Evolutionary conservation across 2,329 filamentous ascomycete species (phyloP).

Genomic region (Hortaea werneckii): DNA sequence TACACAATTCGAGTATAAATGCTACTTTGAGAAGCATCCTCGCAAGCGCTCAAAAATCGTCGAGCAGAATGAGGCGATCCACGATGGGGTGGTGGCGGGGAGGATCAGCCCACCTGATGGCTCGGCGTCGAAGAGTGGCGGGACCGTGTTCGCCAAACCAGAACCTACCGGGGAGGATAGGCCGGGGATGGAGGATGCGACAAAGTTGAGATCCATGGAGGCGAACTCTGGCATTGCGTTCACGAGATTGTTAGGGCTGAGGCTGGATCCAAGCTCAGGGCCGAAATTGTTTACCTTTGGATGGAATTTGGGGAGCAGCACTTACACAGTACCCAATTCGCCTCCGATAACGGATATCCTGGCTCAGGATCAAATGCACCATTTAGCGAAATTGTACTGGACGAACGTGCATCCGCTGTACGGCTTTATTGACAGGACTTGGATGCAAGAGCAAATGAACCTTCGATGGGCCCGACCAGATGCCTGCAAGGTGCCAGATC

Average conservation of each 20-base stretch:
- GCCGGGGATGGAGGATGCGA: slow-evolving; percentile 17
- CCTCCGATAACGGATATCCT: slow-evolving; percentile 36
- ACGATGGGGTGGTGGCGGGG: slow-evolving; percentile 5
- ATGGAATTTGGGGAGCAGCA: slow-evolving; percentile 40
- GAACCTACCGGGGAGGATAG: slow-evolving; percentile 9
- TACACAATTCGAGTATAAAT: slow-evolving; percentile 44
- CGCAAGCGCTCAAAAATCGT: slow-evolving; percentile 25
- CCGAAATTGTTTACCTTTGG: slow-evolving; percentile 47
- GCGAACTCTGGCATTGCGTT: slow-evolving; percentile 51
- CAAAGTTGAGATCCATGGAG: slow-evolving; percentile 37
- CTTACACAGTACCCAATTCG: slow-evolving; percentile 11
- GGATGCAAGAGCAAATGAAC: slow-evolving; percentile 16
- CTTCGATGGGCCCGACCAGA: slow-evolving; percentile 15
- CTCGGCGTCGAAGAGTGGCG: neutral
- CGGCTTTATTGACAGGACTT: slow-evolving; percentile 37
- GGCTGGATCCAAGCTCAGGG: slow-evolving; percentile 43
- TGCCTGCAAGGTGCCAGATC: slow-evolving; percentile 16
- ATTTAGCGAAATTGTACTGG: slow-evolving; percentile 41
- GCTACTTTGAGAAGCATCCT: slow-evolving; percentile 35
- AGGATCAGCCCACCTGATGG: slow-evolving; percentile 5
- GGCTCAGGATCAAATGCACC: slow-evolving; percentile 38
- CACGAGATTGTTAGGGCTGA: slow-evolving; percentile 42
- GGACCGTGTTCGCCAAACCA: slow-evolving; percentile 2
- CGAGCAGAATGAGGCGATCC: slow-evolving; percentile 17
- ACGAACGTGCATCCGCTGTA: slow-evolving; percentile 45